Evolutionary conservation across 352 stramenopile genomes (phyloP).

Genomic region (Phytophthora crassamura): DNA sequence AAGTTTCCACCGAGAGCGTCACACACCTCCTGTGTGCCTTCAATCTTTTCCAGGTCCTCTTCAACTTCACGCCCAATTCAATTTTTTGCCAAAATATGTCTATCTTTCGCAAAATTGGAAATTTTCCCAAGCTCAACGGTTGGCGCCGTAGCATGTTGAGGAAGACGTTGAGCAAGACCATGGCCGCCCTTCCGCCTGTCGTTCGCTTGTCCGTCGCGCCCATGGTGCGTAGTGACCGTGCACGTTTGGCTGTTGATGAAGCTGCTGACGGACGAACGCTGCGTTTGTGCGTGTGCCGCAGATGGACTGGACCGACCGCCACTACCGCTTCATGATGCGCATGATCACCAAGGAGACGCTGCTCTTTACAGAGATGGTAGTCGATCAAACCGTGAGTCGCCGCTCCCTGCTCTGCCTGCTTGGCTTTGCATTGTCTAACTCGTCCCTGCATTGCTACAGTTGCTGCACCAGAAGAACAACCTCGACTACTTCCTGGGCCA

Average conservation of each 20-base stretch:
- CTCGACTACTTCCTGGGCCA: constrained; percentile 92
- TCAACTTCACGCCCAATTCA: too few relatives aligned
- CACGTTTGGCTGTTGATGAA: not conserved
- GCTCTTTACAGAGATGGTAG: constrained; percentile 99
- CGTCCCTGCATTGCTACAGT: constrained; percentile 29
- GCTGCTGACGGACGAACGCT: not conserved
- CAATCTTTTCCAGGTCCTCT: too few relatives aligned
- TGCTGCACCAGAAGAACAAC: constrained; percentile 87
- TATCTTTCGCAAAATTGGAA: too few relatives aligned
- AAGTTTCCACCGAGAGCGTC: too few relatives aligned
- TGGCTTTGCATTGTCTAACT: not conserved
- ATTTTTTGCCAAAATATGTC: too few relatives aligned
- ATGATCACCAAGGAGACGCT: constrained; percentile 94
- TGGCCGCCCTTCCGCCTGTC: constrained; percentile 46
- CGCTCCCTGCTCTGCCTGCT: not conserved
- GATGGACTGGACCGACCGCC: constrained; percentile 98
- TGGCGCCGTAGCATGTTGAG: constrained; percentile 33
- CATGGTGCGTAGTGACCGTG: constrained; percentile 47
- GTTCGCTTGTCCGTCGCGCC: constrained; percentile 72
- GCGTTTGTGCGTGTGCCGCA: constrained; percentile 25
- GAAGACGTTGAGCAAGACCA: constrained; percentile 34
- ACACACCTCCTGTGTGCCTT: too few relatives aligned
- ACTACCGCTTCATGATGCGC: constrained; percentile 95
- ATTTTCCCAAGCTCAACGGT: not conserved
- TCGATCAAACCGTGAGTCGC: constrained; percentile 93